Evolutionary conservation across 2,329 filamentous ascomycete genomes (phyloP).

Genomic region (Penicillium janthinellum): DNA sequence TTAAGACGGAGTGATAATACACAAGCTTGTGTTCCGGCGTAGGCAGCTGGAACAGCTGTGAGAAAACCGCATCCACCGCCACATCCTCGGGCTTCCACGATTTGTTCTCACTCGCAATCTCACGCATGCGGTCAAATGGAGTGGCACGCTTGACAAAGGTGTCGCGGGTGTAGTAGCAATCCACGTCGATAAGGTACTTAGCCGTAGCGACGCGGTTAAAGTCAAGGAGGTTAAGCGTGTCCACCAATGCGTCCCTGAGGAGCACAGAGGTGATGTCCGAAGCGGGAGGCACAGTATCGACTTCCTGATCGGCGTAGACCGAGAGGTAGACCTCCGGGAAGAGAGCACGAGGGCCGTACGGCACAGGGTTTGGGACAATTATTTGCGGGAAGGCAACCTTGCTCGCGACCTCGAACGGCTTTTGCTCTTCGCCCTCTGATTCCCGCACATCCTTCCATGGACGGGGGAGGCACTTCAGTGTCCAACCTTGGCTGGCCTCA

Average conservation of each 20-base stretch:
- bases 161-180: constrained; percentile 86
- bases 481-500: constrained; percentile 75
- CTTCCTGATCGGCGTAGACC: constrained; percentile 82
- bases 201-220: constrained; percentile 88
- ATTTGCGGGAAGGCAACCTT: constrained; percentile 81
- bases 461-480: constrained; percentile 65
- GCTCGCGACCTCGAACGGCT: constrained; percentile 59
- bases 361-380: constrained; percentile 72
- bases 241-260: constrained; percentile 80
- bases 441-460: constrained; percentile 50
- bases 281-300: constrained; percentile 81
- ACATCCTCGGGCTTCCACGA: constrained; percentile 99
- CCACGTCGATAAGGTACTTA: constrained; percentile 87
- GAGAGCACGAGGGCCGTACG: constrained; percentile 71
- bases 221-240: constrained; percentile 91
- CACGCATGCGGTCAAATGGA: constrained; percentile 82
- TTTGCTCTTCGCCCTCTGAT: constrained; percentile 51
- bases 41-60: constrained; percentile 87
- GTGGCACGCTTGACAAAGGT: constrained; percentile 95
- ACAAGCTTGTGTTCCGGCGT: constrained; percentile 88
- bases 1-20: constrained; percentile 94
- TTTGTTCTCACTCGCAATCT: constrained; percentile 62
- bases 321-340: constrained; percentile 96
- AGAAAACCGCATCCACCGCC: constrained; percentile 95
- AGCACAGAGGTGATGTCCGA: constrained; percentile 77